Evolutionary conservation across 108 stramenopile species (phyloP).

Genomic region (Craspedostauros australis): DNA sequence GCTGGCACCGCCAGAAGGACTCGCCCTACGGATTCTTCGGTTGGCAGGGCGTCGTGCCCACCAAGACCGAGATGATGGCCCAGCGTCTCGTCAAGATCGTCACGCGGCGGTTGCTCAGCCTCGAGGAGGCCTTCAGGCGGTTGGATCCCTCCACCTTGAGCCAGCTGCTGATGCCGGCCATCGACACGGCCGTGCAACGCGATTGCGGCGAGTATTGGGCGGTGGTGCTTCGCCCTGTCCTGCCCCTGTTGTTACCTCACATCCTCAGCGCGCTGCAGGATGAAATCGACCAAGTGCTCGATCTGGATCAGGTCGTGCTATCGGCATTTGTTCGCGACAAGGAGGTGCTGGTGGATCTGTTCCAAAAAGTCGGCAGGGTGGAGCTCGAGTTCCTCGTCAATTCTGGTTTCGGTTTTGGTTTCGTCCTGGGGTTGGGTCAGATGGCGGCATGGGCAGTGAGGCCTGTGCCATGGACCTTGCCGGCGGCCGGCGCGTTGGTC

Average conservation of each 20-base stretch:
- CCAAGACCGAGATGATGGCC: conserved; percentile 79
- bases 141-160: conserved; percentile 47
- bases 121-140: conserved; percentile 61
- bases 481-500: conserved; percentile 75
- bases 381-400: conserved; percentile 84
- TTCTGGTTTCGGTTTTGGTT: conserved; percentile 85
- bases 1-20: conserved; percentile 37
- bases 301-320: conserved; percentile 54
- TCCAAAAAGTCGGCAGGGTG: conserved; percentile 79
- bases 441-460: conserved; percentile 72
- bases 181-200: conserved; percentile 33
- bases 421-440: conserved; percentile 77
- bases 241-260: conserved; percentile 45
- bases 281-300: conserved; percentile 62
- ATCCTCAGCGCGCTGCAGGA: conserved; percentile 38
- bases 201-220: conserved; percentile 32
- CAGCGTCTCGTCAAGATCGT: conserved; percentile 58
- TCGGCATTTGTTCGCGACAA: conserved; percentile 72
- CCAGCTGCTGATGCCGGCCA: conserved; percentile 33
- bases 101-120: conserved; percentile 43
- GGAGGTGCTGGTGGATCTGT: conserved; percentile 71
- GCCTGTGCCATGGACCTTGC: conserved; percentile 80
- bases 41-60: conserved; percentile 81
- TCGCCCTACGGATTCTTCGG: conserved; percentile 68
- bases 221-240: conserved; percentile 30